Base-by-base conservation (phyloP, 306 rosid species). In the Vachellia pachyceras region DNA sequence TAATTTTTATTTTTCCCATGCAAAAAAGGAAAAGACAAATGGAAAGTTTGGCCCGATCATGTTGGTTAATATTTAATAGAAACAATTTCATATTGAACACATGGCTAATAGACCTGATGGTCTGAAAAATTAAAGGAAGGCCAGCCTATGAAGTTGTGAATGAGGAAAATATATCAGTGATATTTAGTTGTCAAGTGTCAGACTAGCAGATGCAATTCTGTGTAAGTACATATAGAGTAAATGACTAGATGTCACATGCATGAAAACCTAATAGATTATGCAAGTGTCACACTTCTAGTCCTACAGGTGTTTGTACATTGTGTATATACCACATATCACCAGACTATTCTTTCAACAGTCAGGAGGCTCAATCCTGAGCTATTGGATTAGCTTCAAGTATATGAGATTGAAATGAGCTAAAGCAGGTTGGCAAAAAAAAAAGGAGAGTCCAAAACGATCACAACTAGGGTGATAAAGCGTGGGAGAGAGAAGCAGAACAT, bases 401-500 rank as follows among this genome's bases (percentile, higher is more conserved):
- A 58, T 22, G 65, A 23, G 36, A 58, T 23, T 58, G 36, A 58
- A 58, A 23, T 77, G 80, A 79, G 80, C 58, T n/a, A 77, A 70
- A 83, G 81, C 39, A 82, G 78, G n/a, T n/a, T n/a, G n/a, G n/a
- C n/a, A n/a, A n/a, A n/a, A n/a, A n/a, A n/a, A n/a, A n/a, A n/a
- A n/a, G n/a, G 84, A 81, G 81, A 85, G 84, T 87, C 80, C 80
- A 84, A 20, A 85, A 86, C 74, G 65, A 84, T 82, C 86, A 84
- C 42, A 80, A 82, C 78, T 12, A 85, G 63, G 82, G 49, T 63
- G 65, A 67, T 61, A 75, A 76, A 54, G 70, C 81, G 79, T 37
- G 79, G 50, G 87, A 79, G 78, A 46, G 84, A 65, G 71, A 64
- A 76, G 78, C 63, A 78, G 29, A 4, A 77, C 57, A 80, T 77